Conservation (phyloP, 805 yeast species). For the Candida rishiriensis region DNA sequence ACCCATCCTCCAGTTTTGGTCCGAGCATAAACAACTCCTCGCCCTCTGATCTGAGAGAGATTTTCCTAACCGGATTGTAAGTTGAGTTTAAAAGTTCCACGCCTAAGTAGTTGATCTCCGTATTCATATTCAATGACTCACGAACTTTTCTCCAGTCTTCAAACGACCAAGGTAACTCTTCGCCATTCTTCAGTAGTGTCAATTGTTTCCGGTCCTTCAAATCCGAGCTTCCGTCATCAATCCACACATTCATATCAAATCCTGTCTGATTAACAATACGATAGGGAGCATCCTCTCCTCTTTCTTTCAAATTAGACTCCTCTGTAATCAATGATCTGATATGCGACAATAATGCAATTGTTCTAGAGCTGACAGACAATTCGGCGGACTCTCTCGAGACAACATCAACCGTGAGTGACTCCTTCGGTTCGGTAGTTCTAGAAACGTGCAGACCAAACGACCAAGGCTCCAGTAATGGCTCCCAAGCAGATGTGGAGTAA, state of each 20-base stretch:
- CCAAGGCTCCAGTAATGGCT: slow-evolving; percentile 89
- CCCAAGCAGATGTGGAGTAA: slow-evolving; percentile 91
- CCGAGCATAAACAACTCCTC: slow-evolving; percentile 65
- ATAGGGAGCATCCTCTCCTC: slow-evolving; percentile 83
- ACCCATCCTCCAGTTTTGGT: slow-evolving; percentile 45
- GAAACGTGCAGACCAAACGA: slow-evolving; percentile 69
- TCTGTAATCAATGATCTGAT: slow-evolving; percentile 55
- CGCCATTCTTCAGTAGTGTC: slow-evolving; percentile 42
- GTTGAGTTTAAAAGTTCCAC: slow-evolving; percentile 53
- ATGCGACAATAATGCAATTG: slow-evolving; percentile 72
- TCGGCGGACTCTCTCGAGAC: slow-evolving; percentile 77
- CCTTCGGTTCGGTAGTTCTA: slow-evolving; percentile 40
- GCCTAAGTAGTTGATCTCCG: slow-evolving; percentile 56
- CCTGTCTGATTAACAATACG: slow-evolving; percentile 83
- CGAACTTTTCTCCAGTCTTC: slow-evolving; percentile 90
- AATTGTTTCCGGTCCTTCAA: slow-evolving; percentile 26
- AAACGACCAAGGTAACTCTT: slow-evolving; percentile 76
- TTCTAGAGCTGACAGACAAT: slow-evolving; percentile 73
- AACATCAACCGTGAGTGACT: slow-evolving; percentile 57
- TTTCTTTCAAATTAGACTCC: slow-evolving; percentile 49
- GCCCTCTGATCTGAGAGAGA: slow-evolving; percentile 78
- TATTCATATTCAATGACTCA: slow-evolving; percentile 68
- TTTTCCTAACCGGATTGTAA: slow-evolving; percentile 48
- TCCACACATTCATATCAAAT: slow-evolving; percentile 74
- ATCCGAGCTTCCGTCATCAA: slow-evolving; percentile 38